Evolutionary conservation across 2,329 filamentous ascomycete species (phyloP).

Genomic region (Taxawa tesnikishii): DNA sequence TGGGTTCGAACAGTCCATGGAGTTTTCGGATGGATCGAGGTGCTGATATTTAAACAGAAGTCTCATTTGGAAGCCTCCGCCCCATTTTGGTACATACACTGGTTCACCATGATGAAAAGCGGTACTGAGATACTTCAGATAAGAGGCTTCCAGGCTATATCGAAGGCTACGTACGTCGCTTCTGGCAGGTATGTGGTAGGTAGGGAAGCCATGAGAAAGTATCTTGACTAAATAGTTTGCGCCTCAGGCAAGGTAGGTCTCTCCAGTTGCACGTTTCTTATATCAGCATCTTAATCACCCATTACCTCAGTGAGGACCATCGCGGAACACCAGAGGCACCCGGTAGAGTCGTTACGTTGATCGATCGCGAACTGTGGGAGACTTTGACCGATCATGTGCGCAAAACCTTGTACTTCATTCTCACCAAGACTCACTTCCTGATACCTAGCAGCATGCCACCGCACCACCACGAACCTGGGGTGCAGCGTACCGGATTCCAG

Average conservation of each 20-base stretch:
- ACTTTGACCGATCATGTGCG: constrained; percentile 53
- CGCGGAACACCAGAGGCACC: constrained; percentile 79
- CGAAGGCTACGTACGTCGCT: constrained; percentile 82
- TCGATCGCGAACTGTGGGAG: constrained; percentile 73
- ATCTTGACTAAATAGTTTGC: constrained; percentile 19
- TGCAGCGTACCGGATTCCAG: constrained; percentile 63
- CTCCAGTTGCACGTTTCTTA: neutral
- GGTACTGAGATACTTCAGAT: constrained; percentile 41
- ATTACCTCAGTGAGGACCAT: constrained; percentile 91
- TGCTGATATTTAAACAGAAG: constrained; percentile 45
- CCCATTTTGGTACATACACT: constrained; percentile 64
- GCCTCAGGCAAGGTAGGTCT: constrained; percentile 16
- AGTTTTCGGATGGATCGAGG: neutral
- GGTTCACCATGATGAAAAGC: neutral
- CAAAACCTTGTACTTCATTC: constrained; percentile 1
- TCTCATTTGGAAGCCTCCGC: constrained; percentile 96
- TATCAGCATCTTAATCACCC: neutral
- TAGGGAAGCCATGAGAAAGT: neutral
- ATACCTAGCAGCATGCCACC: constrained; percentile 36
- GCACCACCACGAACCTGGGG: constrained; percentile 70
- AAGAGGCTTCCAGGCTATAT: constrained; percentile 79
- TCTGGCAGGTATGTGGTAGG: constrained; percentile 96
- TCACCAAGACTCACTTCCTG: neutral
- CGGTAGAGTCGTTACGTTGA: constrained; percentile 85
- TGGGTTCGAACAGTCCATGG: constrained; percentile 47